Percentiles rank a stretch among this genome's conserved stretches.
These are phyloP conservation scores for Pseudisothecium myosuroides DNA, from an alignment of 225 moss, liverwort and hornwort species.

Conservation along the genomic window DNA sequence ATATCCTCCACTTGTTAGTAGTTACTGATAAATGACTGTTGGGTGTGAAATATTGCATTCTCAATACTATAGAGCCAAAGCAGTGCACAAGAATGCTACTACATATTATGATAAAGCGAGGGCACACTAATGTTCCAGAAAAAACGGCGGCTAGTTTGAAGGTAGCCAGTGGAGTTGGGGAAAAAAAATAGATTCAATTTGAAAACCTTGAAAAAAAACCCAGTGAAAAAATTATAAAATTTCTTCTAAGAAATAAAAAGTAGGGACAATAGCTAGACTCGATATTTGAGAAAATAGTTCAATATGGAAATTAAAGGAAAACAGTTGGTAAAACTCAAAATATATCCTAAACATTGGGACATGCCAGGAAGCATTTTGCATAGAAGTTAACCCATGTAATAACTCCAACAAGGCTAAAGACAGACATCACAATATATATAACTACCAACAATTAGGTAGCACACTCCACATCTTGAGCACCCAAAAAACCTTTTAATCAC, in stretches of 20 bases:
- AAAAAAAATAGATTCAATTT: background rate
- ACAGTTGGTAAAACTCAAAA: background rate
- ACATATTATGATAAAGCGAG: too few relatives aligned
- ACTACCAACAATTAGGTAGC: background rate
- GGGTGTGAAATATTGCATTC: too few relatives aligned
- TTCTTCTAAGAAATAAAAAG: background rate
- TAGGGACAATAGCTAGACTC: rapidly evolving
- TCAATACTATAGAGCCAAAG: too few relatives aligned
- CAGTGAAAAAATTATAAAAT: background rate
- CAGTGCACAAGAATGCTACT: too few relatives aligned
- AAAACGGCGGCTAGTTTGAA: background rate
- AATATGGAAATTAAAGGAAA: rapidly evolving
- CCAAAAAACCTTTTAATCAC: background rate
- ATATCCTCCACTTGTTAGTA: too few relatives aligned
- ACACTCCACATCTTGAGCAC: rapidly evolving
- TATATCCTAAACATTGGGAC: rapidly evolving
- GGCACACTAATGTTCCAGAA: too few relatives aligned
- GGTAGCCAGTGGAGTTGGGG: rapidly evolving
- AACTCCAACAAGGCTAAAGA: rapidly evolving
- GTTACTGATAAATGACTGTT: too few relatives aligned
- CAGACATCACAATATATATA: rapidly evolving
- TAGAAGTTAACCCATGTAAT: rapidly evolving
- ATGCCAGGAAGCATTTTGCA: rapidly evolving
- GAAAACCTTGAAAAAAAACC: rapidly evolving
- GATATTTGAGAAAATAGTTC: rapidly evolving